Evolutionary conservation across 1,284 basidiomycete species (phyloP).

Genomic region (Cutaneotrichosporon dermatis): DNA sequence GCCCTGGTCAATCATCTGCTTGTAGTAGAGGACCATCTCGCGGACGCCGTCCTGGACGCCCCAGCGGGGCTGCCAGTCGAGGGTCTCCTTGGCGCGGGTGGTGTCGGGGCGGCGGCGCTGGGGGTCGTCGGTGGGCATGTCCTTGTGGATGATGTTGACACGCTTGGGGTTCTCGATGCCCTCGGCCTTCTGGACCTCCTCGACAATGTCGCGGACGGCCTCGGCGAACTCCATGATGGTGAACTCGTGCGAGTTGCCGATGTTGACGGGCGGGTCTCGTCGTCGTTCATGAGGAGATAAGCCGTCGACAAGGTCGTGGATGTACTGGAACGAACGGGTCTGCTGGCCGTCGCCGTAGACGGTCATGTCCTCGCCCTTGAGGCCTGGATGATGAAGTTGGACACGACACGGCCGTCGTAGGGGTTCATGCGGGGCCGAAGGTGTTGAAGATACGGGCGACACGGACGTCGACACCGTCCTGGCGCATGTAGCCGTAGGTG

Average conservation of each 20-base stretch:
- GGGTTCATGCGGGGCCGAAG: constrained; percentile 71
- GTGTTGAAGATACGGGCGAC: constrained; percentile 92
- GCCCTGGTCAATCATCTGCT: constrained; percentile 16
- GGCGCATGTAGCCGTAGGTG: constrained; percentile 89
- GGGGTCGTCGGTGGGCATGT: constrained; percentile 88
- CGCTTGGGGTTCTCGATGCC: constrained; percentile 57
- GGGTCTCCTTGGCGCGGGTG: constrained; percentile 74
- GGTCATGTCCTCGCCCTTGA: constrained; percentile 91
- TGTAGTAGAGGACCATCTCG: constrained; percentile 25
- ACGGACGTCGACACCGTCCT: constrained; percentile 90
- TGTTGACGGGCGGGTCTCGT: constrained; percentile 86
- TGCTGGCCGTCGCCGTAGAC: constrained; percentile 95
- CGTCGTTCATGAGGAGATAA: constrained; percentile 84
- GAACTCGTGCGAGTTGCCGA: constrained; percentile 90
- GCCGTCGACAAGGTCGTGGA: constrained; percentile 55
- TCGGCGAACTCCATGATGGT: constrained; percentile 85
- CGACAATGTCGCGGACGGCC: constrained; percentile 79
- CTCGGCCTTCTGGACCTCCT: constrained; percentile 80
- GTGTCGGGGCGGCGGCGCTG: constrained; percentile 91
- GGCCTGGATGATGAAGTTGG: constrained; percentile 97
- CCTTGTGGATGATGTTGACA: constrained; percentile 73
- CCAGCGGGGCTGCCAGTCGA: constrained; percentile 90
- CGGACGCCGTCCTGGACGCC: constrained; percentile 44
- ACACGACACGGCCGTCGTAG: constrained; percentile 91
- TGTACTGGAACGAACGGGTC: constrained; percentile 93